Evolutionary conservation across 352 stramenopile species (phyloP).

Genomic region (Phytophthora boehmeriae): DNA sequence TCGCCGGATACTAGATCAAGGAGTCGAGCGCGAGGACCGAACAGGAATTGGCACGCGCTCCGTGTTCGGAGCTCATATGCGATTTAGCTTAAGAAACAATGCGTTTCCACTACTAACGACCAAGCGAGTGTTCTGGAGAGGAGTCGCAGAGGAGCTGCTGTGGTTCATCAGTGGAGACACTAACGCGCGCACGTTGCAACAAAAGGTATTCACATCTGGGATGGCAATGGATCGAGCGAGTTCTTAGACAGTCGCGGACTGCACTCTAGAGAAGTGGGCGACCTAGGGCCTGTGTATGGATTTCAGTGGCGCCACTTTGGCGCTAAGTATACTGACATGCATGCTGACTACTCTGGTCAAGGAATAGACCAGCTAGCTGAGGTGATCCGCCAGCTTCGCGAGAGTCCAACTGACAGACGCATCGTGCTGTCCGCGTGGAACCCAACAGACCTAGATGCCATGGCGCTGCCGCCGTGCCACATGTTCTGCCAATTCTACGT

Average conservation of each 20-base stretch:
- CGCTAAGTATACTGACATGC: constrained; percentile 97
- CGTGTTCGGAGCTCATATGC: constrained; percentile 98
- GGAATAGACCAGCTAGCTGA: constrained; percentile 98
- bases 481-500: constrained; percentile 98
- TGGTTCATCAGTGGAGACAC: constrained; percentile 99
- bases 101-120: constrained; percentile 98
- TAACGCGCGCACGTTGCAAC: constrained; percentile 94
- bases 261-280: constrained; percentile 94
- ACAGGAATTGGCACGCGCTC: constrained; percentile 99
- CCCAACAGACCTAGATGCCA: constrained; percentile 94
- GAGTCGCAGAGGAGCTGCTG: constrained; percentile 98
- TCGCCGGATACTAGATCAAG: constrained; percentile 95
- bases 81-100: constrained; percentile 94
- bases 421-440: constrained; percentile 99
- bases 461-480: constrained; percentile 99
- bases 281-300: constrained; percentile 97
- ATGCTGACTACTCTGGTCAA: constrained; percentile 97
- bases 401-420: constrained; percentile 96
- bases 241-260: constrained; percentile 94
- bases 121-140: constrained; percentile 99
- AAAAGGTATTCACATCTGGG: constrained; percentile 99
- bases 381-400: constrained; percentile 98
- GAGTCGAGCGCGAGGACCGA: constrained; percentile 93
- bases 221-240: constrained; percentile 98
- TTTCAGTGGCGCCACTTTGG: constrained; percentile 99